Evolutionary conservation across 129 eudicot genomes (phyloP), one percentile per base, ranked within the genome.

Genomic region (Logfia minima): DNA sequence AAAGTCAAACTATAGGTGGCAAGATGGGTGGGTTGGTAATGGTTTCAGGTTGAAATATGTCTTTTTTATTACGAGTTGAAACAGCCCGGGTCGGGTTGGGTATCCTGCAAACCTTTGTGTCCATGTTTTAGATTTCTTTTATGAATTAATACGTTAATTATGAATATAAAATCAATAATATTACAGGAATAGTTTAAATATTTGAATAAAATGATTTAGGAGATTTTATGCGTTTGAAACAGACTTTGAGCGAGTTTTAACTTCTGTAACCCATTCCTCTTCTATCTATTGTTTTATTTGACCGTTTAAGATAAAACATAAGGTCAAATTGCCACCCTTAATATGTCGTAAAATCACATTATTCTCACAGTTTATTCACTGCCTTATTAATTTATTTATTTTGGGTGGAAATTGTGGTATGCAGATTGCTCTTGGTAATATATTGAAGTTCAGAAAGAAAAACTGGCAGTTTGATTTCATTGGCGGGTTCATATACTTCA

Each of bases 381-480:
- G 24, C 61, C 16, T 56, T 66, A 31, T 23, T 8, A 19, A 55
- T 18, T 17, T 5, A 6, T 75, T 18, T 66, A 35, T 24, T 28
- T 48, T 45, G 37, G 22, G 22, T 75, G 62, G 11, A 74, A 55
- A 26, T n/a, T 84, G 73, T 29, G 31, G 29, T 58, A 5, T 70
- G 80, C 93, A 91, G 96, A 94, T 94, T 80, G 98, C 98, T 68
- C 68, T 87, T 72, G 98, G 98, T 68, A 94, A 94, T 68, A 94
- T 94, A 76, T 79, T 94, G 87, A 94, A 94, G 81, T 91, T 94
- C 69, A 86, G 98, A 28, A 89, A 94, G 90, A 91, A 94, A 83
- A 94, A 94, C 83, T 94, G 97, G 97, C 98, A 94, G 90, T 94
- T 94, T 75, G 98, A 94, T 71, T 79, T 91, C 85, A 91, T 94